Base-by-base conservation (phyloP, 345 rosid species). In the Excoecaria cochinchinensis region DNA sequence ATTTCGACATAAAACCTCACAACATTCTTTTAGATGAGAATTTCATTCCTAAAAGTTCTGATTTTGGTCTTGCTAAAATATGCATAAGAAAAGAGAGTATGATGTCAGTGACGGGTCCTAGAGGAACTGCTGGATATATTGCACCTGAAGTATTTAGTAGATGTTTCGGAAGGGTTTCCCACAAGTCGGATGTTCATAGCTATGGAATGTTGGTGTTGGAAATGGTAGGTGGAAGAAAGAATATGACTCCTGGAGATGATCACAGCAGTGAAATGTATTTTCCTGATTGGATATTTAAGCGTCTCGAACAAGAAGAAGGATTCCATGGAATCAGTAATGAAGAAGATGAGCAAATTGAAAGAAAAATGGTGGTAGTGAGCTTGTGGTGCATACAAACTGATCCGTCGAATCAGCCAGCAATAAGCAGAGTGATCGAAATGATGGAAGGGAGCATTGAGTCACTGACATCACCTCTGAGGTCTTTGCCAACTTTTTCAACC, bases 281-380 rank as follows among this genome's bases (percentile, higher is more conserved):
- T 42, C 77, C 55, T 0, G 13, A 66, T 22, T 53, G 71, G 71
- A 74, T 74, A 53, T 56, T 5, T 55, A 22, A 22, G 51, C 42
- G 14, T 24, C 62, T 74, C 4, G 61, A 50, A 0, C 38, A 74
- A 22, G 62, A 65, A 22, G 44, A 65, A 14, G 31, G 53, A 66
- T 25, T 74, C 6, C 4, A 1, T 21, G 71, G 77, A 1, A 65
- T 42, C 2, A 8, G 5, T 1, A 10, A 56, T 9, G 64, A 53
- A 8, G 64, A 65, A 22, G 71, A 74, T 4, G 52, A 66, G 3
- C 36, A 53, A 22, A 22, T 65, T 14, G 52, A 64, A 51, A 74
- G 71, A 53, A 74, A 74, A 65, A 52, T 65, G 77, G 15, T 40
- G 0, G 14, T 65, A 8, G 77, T 64, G 24, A 74, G 77, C 53